Percentiles rank a stretch among this genome's conserved stretches.
Conservation (phyloP, 768 basidiomycete species). For the Leccinum obscurum region DNA sequence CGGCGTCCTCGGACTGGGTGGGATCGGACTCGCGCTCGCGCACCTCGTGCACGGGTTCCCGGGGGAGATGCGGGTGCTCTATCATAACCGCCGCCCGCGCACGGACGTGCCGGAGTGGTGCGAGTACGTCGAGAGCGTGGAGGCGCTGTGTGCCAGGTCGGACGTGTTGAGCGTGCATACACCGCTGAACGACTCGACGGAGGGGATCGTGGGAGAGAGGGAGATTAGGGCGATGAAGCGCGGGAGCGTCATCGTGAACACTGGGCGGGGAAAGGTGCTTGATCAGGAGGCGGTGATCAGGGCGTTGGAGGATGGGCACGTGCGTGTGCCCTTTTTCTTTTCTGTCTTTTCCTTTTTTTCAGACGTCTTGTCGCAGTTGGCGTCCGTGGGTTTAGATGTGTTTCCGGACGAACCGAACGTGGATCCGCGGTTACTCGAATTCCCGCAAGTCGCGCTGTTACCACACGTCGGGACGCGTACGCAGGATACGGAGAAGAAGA, state of each 20-base stretch:
- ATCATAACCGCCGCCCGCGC: constrained; percentile 64
- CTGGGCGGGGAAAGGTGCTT: constrained; percentile 84
- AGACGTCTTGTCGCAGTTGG: neutral
- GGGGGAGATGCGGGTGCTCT: constrained; percentile 75
- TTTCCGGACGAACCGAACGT: constrained; percentile 83
- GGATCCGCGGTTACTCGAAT: constrained; percentile 73
- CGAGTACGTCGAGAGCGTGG: constrained; percentile 69
- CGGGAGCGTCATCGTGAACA: constrained; percentile 80
- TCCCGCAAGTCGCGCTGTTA: constrained; percentile 80
- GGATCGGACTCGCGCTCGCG: constrained; percentile 71
- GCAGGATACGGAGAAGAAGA: constrained; percentile 72
- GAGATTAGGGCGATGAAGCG: constrained; percentile 77
- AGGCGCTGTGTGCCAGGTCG: constrained; percentile 61
- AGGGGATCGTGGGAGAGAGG: constrained; percentile 68
- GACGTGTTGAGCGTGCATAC: constrained; percentile 90
- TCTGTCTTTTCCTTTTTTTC: too few species aligned
- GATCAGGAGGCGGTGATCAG: constrained; percentile 85
- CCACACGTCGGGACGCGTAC: constrained; percentile 92
- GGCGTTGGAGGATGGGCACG: constrained; percentile 86
- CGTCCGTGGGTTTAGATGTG: constrained; percentile 76
- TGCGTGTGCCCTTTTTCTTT: constrained; percentile 39
- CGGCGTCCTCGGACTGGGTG: constrained; percentile 76
- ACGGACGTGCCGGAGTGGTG: constrained; percentile 67
- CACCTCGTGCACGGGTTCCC: constrained; percentile 77
- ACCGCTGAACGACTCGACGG: constrained; percentile 73